A percentile compares a stretch with the other conserved stretches of the same genome.
phyloP scores from a whole-genome alignment of 768 basidiomycete genomes.

The Amanita thiersii region DNA sequence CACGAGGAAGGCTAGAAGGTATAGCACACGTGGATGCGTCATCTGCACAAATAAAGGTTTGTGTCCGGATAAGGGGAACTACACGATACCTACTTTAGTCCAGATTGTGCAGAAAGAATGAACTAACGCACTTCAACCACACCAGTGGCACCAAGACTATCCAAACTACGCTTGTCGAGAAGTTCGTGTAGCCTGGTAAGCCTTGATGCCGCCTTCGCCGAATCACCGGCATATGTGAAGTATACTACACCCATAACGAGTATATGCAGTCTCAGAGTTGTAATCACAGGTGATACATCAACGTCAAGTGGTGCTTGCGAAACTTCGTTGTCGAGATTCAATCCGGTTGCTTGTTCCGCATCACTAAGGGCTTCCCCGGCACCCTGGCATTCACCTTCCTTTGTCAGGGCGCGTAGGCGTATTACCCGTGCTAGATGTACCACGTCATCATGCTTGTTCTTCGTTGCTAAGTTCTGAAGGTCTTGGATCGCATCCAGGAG shows the following conservation, averaged over 20 bases:
- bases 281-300: slow-evolving; percentile 15
- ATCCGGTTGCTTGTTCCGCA: slow-evolving; percentile 42
- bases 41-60: slow-evolving; percentile 45
- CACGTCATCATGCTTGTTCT: slow-evolving; percentile 31
- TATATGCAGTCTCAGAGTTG: slow-evolving; percentile 40
- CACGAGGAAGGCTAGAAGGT: slow-evolving; percentile 58
- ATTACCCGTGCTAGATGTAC: slow-evolving; percentile 45
- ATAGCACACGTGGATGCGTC: slow-evolving; percentile 63
- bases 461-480: slow-evolving; percentile 19
- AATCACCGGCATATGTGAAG: slow-evolving; percentile 50
- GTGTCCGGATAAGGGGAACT: slow-evolving; percentile 27
- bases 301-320: slow-evolving; percentile 6
- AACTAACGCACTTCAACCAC: slow-evolving; percentile 21
- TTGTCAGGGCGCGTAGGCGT: slow-evolving; percentile 47
- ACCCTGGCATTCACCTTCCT: slow-evolving; percentile 45
- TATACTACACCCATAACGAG: slow-evolving; percentile 57
- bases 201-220: slow-evolving; percentile 37
- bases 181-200: slow-evolving; percentile 56
- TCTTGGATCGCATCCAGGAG: slow-evolving; percentile 26
- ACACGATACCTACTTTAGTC: slow-evolving; percentile 16
- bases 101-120: slow-evolving; percentile 9
- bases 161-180: slow-evolving; percentile 51
- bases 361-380: slow-evolving; percentile 38
- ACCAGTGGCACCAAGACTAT: slow-evolving; percentile 23
- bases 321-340: slow-evolving; percentile 19